Evolutionary conservation across 2,329 filamentous ascomycete species (phyloP), one percentile per base, ranked within the genome.

Genomic region (Cercospora sesami): DNA sequence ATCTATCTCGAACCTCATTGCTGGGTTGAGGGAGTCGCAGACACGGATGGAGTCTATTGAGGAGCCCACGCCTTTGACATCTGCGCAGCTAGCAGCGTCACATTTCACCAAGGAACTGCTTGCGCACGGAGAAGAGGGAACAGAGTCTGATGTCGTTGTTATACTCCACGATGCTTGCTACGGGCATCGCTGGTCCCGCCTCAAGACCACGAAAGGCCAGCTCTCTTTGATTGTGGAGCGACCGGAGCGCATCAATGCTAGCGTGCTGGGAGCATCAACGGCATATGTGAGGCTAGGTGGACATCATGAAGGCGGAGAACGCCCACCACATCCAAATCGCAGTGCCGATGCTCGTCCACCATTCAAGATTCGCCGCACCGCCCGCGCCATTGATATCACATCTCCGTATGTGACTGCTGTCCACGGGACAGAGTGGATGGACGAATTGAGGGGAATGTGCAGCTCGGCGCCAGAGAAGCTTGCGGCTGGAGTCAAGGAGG

Each of bases 121-220:
- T 16, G 79, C 84, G 6, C 89, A 92, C 74, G 86, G 89, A 66
- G 80, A 82, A 33, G 76, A 72, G 4, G 78, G 77, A 2, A 73
- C 74, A 10, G 71, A 77, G 6, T 78, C 85, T 3, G 83, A 93
- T 68, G 93, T 93, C 0, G 81, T 96, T 4, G 93, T 98, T 58
- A 86, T 99, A 31, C 82, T 99, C 1, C 93, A 98, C 75, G 95
- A 99, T 81, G 90, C 91, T 63, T 97, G 94, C 80, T 99, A 98
- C 78, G 94, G 94, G 26, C 95, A 99, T 81, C 90, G 93, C 23
- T 99, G 89, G 79, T 92, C 94, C 10, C 87, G 95, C 55, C 93
- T 93, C 4, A 90, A 91, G 73, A 90, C 93, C 0, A 90, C 88
- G 23, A 90, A 90, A 74, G 85, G 83, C 55, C 86, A 86, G 16